Conservation (phyloP, 1,284 basidiomycete genomes). For the Phaffia rhodozyma region DNA sequence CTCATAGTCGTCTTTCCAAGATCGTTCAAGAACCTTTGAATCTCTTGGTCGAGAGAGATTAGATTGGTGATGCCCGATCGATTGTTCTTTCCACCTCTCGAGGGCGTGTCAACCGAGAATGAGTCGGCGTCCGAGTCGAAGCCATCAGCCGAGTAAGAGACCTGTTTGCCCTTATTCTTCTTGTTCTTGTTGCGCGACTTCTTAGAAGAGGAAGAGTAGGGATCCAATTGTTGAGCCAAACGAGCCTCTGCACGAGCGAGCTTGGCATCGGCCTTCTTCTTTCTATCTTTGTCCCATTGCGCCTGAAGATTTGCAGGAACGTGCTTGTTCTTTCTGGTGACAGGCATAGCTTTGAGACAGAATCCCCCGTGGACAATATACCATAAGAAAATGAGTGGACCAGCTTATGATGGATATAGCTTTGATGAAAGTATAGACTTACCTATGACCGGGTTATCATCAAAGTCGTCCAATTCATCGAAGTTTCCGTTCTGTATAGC, state of each 20-base stretch:
- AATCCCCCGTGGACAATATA: slow-evolving; percentile 17
- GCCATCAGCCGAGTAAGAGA: neutral
- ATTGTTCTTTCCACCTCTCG: slow-evolving; percentile 2
- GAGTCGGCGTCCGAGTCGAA: neutral
- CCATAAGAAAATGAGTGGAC: slow-evolving; percentile 27
- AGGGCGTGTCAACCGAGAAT: neutral
- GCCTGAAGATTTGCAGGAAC: slow-evolving; percentile 47
- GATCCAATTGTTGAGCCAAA: slow-evolving; percentile 42
- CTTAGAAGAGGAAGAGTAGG: slow-evolving; percentile 36
- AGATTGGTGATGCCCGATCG: slow-evolving; percentile 21
- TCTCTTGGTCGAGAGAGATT: slow-evolving; percentile 48
- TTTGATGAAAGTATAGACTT: slow-evolving; percentile 17
- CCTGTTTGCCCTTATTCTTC: slow-evolving; percentile 44
- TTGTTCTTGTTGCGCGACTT: slow-evolving; percentile 49
- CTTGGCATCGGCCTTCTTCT: slow-evolving; percentile 68
- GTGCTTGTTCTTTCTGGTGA: slow-evolving; percentile 45
- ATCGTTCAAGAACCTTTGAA: slow-evolving; percentile 56
- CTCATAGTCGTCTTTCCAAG: slow-evolving; percentile 45
- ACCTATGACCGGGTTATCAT: slow-evolving; percentile 20
- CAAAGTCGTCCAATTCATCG: slow-evolving; percentile 35
- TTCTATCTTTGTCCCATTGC: slow-evolving; percentile 69
- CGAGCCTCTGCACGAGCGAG: slow-evolving; percentile 45
- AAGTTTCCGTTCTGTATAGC: slow-evolving; percentile 53
- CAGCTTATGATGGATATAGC: slow-evolving; percentile 23
- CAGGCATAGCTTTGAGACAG: slow-evolving; percentile 29